Conservation (phyloP, 306 rosid species). For the Cyclanthera cordifolia region DNA sequence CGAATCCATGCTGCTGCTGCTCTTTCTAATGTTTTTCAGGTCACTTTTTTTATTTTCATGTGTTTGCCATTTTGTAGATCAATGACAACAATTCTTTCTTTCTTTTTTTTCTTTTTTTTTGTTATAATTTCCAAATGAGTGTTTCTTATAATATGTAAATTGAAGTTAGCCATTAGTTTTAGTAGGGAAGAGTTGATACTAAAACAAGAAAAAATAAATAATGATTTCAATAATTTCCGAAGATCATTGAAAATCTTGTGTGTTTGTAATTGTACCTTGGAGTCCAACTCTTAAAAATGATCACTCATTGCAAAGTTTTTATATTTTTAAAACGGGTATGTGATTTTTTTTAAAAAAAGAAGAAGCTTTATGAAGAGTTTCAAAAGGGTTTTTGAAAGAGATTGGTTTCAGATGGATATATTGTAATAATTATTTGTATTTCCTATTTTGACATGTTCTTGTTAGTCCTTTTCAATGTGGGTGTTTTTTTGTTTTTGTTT, state of each 20-base stretch:
- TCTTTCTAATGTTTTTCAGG: slow-evolving; percentile 64
- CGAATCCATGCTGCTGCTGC: slow-evolving; percentile 61
- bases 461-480: slow-evolving; percentile 46
- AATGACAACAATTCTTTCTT: background rate
- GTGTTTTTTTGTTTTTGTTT: no score
- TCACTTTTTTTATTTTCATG: slow-evolving; percentile 1
- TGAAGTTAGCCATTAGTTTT: background rate
- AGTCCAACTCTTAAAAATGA: background rate
- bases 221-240: background rate
- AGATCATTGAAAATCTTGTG: background rate
- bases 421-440: background rate
- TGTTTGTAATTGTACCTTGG: background rate
- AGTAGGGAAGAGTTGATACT: background rate
- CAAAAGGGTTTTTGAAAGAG: slow-evolving; percentile 1
- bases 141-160: background rate
- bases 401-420: slow-evolving; percentile 11
- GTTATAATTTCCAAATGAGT: background rate
- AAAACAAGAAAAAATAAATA: background rate
- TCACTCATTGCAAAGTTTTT: background rate
- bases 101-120: no score
- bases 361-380: background rate
- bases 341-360: background rate
- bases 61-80: background rate
- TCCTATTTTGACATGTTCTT: slow-evolving; percentile 33
- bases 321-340: background rate